A percentile compares a stretch with the other conserved stretches of the same genome.
phyloP scores from a whole-genome alignment of 495 filamentous ascomycete genomes.

The Xylaria grammica region DNA sequence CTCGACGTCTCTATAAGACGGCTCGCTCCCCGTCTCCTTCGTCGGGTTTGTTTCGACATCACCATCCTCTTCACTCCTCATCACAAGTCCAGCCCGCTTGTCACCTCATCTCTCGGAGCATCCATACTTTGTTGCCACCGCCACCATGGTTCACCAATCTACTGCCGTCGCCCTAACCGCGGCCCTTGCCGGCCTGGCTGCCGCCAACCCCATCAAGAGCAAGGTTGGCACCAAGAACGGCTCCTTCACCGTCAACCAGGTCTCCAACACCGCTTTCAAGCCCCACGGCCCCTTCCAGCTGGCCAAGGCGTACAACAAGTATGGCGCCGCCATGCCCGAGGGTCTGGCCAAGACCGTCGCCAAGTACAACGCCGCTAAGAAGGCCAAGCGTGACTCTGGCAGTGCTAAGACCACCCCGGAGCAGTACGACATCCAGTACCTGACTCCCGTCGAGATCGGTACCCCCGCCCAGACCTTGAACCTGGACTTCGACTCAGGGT shows the following conservation, averaged over 20 bases:
- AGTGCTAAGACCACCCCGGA: conserved; percentile 60
- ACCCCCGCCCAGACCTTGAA: conserved; percentile 58
- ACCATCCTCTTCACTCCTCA: conserved; percentile 9
- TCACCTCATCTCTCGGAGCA: conserved; percentile 12
- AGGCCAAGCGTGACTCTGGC: conserved; percentile 57
- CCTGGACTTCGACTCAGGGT: conserved; percentile 74
- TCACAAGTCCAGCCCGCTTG: conserved; percentile 7
- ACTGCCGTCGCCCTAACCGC: conserved; percentile 30
- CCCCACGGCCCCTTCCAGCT: conserved; percentile 59
- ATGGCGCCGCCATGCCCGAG: conserved; percentile 47
- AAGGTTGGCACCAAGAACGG: conserved; percentile 35
- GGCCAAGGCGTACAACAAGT: conserved; percentile 64
- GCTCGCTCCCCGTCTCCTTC: conserved; percentile 22
- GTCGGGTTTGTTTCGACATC: neutral
- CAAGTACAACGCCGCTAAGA: conserved; percentile 30
- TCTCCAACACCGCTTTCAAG: conserved; percentile 45
- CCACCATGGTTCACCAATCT: conserved; percentile 18
- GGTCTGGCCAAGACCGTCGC: conserved; percentile 41
- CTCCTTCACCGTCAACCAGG: conserved; percentile 36
- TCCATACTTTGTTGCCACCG: conserved; percentile 18
- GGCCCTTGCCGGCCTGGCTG: conserved; percentile 32
- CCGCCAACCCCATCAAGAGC: conserved; percentile 27
- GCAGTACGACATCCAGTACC: conserved; percentile 63
- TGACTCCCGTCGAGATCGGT: conserved; percentile 68
- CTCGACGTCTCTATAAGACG: conserved; percentile 19